A percentile compares a stretch with the other conserved stretches of the same genome.
phyloP scores from a whole-genome alignment of 2,329 filamentous ascomycete genomes.

The Claviceps capensis region DNA sequence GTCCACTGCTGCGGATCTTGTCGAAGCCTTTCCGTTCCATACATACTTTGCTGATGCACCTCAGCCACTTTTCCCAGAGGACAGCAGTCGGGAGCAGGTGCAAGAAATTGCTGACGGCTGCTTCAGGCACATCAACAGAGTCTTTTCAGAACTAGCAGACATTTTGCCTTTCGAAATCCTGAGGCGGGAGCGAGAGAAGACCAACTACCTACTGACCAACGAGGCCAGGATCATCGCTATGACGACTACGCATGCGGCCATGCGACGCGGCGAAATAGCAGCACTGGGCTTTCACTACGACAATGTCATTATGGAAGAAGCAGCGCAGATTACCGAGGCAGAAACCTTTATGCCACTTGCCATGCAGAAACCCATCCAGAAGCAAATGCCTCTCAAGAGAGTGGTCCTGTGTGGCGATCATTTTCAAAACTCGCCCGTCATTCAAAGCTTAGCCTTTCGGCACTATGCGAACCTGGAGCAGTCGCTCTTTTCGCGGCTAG shows the following conservation, averaged over 20 bases:
- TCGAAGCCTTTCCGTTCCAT: conserved; percentile 74
- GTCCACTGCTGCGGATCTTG: conserved; percentile 45
- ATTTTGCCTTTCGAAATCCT: conserved; percentile 92
- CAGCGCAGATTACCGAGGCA: conserved; percentile 92
- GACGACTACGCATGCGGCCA: conserved; percentile 96
- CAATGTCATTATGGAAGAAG: conserved; percentile 97
- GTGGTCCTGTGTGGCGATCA: conserved; percentile 92
- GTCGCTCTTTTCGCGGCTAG: conserved; percentile 81
- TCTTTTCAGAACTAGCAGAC: conserved; percentile 86
- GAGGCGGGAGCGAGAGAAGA: conserved; percentile 76
- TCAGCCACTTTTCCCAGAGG: conserved; percentile 65
- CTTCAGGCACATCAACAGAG: conserved; percentile 74
- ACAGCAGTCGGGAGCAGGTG: conserved; percentile 49
- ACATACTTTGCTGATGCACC: conserved; percentile 77
- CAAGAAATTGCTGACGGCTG: conserved; percentile 73
- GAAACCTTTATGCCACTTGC: conserved; percentile 92
- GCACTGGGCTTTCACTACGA: conserved; percentile 92
- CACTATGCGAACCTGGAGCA: conserved; percentile 95
- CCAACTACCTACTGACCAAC: conserved; percentile 88
- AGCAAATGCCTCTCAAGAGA: conserved; percentile 64
- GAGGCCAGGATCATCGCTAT: conserved; percentile 97
- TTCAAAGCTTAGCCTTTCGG: conserved; percentile 86
- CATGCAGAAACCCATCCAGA: conserved; percentile 68
- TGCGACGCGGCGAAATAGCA: conserved; percentile 81
- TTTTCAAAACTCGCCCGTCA: conserved; percentile 88